Percentiles rank a stretch among this genome's conserved stretches.
phyloP scores from a whole-genome alignment of 352 stramenopile genomes.

The Globisporangium perplexum region DNA sequence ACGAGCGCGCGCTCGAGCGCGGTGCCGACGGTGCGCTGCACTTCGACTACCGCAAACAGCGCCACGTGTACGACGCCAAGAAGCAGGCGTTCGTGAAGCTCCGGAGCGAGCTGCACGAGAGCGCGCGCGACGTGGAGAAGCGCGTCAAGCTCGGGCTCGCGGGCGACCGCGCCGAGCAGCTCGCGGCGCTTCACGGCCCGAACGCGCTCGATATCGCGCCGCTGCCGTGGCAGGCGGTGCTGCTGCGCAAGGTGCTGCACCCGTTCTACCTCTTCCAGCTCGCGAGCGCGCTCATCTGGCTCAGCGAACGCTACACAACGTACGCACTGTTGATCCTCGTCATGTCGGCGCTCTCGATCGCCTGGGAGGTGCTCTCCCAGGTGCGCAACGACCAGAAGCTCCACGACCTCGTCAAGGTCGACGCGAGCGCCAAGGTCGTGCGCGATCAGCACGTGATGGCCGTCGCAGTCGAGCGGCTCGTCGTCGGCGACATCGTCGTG shows the following conservation, averaged over 20 bases:
- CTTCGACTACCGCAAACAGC: constrained; percentile 71
- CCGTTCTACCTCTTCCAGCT: constrained; percentile 83
- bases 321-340: constrained; percentile 61
- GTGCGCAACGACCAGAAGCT: constrained; percentile 60
- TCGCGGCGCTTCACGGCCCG: constrained; percentile 38
- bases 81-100: constrained; percentile 44
- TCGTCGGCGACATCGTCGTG: constrained; percentile 66
- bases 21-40: constrained; percentile 17
- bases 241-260: constrained; percentile 66
- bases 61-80: constrained; percentile 57
- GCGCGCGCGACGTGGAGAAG: constrained; percentile 25
- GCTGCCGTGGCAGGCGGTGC: constrained; percentile 34
- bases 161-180: constrained; percentile 23
- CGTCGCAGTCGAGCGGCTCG: constrained; percentile 38
- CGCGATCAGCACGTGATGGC: constrained; percentile 40
- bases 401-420: constrained; percentile 45
- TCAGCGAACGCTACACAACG: constrained; percentile 56
- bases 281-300: constrained; percentile 58
- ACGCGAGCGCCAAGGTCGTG: constrained; percentile 52
- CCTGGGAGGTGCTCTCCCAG: constrained; percentile 63
- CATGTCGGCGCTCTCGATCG: constrained; percentile 63
- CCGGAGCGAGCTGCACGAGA: constrained; percentile 51
- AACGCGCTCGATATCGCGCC: constrained; percentile 55
- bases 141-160: constrained; percentile 20
- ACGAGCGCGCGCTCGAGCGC: constrained; percentile 31